A percentile compares a stretch with the other conserved stretches of the same genome.
Evolutionary conservation across 2,329 filamentous ascomycete genomes (phyloP).

Genomic region (Cyphellophora attinorum): DNA sequence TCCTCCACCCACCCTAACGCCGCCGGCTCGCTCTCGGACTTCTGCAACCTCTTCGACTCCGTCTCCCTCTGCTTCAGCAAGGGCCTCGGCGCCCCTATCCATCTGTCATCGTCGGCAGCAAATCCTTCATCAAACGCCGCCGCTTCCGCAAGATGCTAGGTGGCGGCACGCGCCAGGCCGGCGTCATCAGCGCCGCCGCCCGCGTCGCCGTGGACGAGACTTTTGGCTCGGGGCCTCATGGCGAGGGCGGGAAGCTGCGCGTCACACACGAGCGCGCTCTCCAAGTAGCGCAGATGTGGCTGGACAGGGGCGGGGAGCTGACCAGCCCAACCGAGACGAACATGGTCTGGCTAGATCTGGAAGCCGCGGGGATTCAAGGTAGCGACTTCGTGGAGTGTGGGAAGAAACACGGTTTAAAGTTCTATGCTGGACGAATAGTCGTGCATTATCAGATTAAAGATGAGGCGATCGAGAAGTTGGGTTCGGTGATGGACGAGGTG

Average conservation of each 20-base stretch:
- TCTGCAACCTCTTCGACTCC: slow-evolving; percentile 60
- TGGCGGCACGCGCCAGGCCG: slow-evolving; percentile 67
- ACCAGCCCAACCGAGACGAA: slow-evolving; percentile 72
- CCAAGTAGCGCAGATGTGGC: slow-evolving; percentile 58
- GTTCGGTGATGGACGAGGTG: slow-evolving; percentile 21
- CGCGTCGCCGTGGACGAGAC: slow-evolving; percentile 71
- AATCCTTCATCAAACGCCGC: slow-evolving; percentile 53
- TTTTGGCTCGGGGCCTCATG: slow-evolving; percentile 51
- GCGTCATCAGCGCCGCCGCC: slow-evolving; percentile 66
- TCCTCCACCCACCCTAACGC: slow-evolving; percentile 51
- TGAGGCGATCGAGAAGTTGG: slow-evolving; percentile 21
- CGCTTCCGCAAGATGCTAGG: slow-evolving; percentile 72
- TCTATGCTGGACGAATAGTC: slow-evolving; percentile 52
- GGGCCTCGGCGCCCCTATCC: slow-evolving; percentile 71
- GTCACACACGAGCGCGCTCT: slow-evolving; percentile 54
- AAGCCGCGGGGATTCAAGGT: slow-evolving; percentile 44
- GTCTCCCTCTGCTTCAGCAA: slow-evolving; percentile 74
- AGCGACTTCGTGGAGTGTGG: slow-evolving; percentile 47
- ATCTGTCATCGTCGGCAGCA: slow-evolving; percentile 58
- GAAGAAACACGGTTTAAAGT: slow-evolving; percentile 47
- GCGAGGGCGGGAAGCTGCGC: slow-evolving; percentile 52
- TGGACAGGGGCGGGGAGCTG: slow-evolving; percentile 57
- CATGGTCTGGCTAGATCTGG: slow-evolving; percentile 78
- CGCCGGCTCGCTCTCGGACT: slow-evolving; percentile 58
- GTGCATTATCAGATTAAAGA: slow-evolving; percentile 55